These are phyloP conservation scores for Chlorophyllum brunneum DNA, from an alignment of 768 basidiomycete genomes.

Conservation along the genomic window DNA sequence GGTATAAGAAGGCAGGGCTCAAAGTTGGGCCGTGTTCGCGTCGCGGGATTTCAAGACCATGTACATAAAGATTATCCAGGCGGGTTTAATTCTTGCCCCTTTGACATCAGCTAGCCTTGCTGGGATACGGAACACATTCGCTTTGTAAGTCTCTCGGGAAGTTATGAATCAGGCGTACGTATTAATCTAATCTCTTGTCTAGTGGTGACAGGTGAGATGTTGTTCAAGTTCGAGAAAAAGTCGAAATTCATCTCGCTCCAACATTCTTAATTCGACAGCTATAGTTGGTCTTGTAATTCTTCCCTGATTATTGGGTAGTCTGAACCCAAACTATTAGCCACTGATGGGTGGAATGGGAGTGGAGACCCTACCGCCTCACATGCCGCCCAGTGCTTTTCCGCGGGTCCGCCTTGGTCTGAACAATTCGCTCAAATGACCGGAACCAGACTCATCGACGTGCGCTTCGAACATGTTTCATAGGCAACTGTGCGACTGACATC, in stretches of 20 bases:
- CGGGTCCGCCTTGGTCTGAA: slow-evolving; percentile 21
- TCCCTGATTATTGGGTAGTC: neutral
- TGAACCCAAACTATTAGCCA: slow-evolving; percentile 6
- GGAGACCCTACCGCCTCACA: slow-evolving; percentile 19
- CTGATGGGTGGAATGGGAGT: slow-evolving; percentile 18
- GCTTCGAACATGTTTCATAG: neutral
- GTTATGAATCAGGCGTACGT: neutral
- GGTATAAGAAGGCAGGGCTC: no score
- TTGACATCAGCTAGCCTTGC: neutral
- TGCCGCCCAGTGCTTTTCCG: slow-evolving; percentile 16
- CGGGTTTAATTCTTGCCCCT: no score
- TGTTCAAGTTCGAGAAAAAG: neutral
- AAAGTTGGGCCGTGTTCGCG: no score
- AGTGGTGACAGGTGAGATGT: slow-evolving; percentile 7
- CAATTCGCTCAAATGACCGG: slow-evolving; percentile 16
- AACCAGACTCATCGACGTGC: slow-evolving; percentile 18
- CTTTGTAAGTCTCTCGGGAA: neutral
- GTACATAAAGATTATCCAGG: no score
- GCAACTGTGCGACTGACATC: neutral
- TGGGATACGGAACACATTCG: slow-evolving; percentile 2
- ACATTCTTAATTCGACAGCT: neutral
- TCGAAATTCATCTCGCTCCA: neutral
- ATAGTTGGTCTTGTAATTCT: neutral
- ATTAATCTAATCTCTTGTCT: neutral
- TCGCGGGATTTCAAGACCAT: no score